Conservation (phyloP, 176 grass and related monocot genomes). For the Guadua angustifolia region DNA sequence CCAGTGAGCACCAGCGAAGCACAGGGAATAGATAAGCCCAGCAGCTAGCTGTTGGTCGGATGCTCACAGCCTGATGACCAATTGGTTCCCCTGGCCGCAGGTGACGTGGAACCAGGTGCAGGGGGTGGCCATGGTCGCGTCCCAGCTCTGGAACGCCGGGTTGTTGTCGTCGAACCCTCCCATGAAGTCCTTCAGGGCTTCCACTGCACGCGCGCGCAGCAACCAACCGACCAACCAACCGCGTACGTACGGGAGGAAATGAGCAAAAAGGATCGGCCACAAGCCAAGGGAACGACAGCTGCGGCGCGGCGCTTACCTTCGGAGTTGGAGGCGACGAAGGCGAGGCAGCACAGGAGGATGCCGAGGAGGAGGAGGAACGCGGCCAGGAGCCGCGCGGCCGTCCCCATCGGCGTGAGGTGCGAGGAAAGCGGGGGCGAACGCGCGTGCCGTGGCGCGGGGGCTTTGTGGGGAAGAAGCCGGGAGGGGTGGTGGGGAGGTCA, state of each 20-base stretch:
- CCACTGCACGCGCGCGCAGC: constrained; percentile 28
- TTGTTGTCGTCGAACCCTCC: constrained; percentile 24
- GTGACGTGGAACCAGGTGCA: constrained; percentile 64
- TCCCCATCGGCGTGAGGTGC: neutral
- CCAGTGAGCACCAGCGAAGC: neutral
- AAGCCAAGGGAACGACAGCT: too few relatives aligned
- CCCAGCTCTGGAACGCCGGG: constrained; percentile 52
- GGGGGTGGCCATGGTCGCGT: constrained; percentile 20
- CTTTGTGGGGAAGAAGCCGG: neutral
- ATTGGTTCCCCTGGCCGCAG: constrained; percentile 23
- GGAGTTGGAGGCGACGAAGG: neutral
- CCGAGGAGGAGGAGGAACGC: neutral
- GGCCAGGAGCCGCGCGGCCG: neutral
- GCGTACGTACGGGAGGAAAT: neutral
- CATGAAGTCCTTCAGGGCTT: constrained; percentile 41
- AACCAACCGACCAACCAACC: neutral
- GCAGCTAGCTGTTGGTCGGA: neutral
- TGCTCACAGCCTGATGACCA: constrained; percentile 48
- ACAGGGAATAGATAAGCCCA: neutral
- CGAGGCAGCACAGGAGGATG: neutral
- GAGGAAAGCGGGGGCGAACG: neutral
- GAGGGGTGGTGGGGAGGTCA: neutral
- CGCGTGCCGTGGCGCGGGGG: neutral
- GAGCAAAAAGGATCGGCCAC: neutral
- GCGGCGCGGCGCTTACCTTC: neutral